Evolutionary conservation across 2,329 filamentous ascomycete genomes (phyloP), one percentile per base, ranked within the genome.

Genomic region (Elsinoe batatas): DNA sequence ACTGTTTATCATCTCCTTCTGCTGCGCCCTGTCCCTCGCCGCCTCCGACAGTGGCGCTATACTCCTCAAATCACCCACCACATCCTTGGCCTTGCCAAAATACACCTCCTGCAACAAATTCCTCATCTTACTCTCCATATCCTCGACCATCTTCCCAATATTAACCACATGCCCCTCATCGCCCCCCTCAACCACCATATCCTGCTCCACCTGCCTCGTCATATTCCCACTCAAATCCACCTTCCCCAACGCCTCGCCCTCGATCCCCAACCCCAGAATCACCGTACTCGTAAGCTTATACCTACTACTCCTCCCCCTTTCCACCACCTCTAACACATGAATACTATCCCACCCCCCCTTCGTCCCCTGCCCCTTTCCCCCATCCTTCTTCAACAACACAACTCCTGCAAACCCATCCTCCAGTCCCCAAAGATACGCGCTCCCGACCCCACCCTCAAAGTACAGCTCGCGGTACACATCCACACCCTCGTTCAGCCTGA

Each of bases 91-190:
- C 78, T 98, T 98, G 68, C 93, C 93, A 73, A 98, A 98, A 75
- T 98, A 98, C 50, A 98, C 93, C 74, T 98, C 93, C 77, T 98
- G 77, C 69, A 98, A 76, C 71, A 97, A 72, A 72, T 98, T 98
- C 62, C 93, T 83, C 93, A 98, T 97, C 79, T 96, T 95, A 69
- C 96, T 82, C 76, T 98, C 93, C 93, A 98, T 97, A 71, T 98
- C 93, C 77, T 98, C 93, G 53, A 98, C 91, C 68, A 98, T 79
- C 61, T 85, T 80, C 56, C 93, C 93, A 58, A 97, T 88, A 72
- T 98, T 98, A 64, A 87, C 88, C 64, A 98, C 93, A 76, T 98
- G 93, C 4, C 61, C 62, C 43, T 69, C 68, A 46, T 67, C 60
- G 18, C 66, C 58, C 1, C 67, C 67, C 38, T 64, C 61, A 36